These are phyloP conservation scores for Graphiopsis chlorocephala DNA, from an alignment of 2,329 filamentous ascomycete species.

Conservation along the genomic window DNA sequence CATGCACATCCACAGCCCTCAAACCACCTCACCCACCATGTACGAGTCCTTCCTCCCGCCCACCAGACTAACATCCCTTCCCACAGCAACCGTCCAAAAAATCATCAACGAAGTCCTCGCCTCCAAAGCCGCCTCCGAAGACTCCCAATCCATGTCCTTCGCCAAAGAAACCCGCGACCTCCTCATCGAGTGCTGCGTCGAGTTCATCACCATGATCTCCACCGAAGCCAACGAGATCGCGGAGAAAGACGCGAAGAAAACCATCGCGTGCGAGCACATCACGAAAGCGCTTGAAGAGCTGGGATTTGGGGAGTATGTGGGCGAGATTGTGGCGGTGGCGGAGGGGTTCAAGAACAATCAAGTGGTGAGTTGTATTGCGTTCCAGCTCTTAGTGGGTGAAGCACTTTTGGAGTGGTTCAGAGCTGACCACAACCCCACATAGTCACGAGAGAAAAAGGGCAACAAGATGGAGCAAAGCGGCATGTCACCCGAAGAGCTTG, in stretches of 20 bases:
- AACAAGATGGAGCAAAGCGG: constrained; percentile 96
- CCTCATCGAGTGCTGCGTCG: constrained; percentile 96
- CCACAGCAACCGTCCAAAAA: constrained; percentile 65
- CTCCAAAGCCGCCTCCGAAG: constrained; percentile 44
- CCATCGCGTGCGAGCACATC: constrained; percentile 96
- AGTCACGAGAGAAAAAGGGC: constrained; percentile 94
- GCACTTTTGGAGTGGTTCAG: neutral
- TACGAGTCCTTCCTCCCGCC: neutral
- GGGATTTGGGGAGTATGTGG: constrained; percentile 89
- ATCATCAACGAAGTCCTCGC: constrained; percentile 94
- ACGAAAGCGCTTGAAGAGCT: constrained; percentile 90
- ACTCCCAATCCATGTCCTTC: constrained; percentile 63
- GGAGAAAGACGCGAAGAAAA: constrained; percentile 98
- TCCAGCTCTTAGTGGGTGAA: neutral
- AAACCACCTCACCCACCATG: neutral
- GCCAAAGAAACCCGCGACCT: constrained; percentile 93
- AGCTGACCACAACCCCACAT: constrained; percentile 17
- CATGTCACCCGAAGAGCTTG: constrained; percentile 83
- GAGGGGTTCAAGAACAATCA: constrained; percentile 89
- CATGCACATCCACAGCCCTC: neutral
- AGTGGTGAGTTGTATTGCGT: constrained; percentile 60
- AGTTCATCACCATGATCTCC: constrained; percentile 98
- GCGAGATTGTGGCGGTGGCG: constrained; percentile 80
- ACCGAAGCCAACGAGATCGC: constrained; percentile 98
- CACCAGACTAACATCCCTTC: constrained; percentile 6